Base-by-base conservation (phyloP, 306 rosid genomes). In the Clitoria ternatea region DNA sequence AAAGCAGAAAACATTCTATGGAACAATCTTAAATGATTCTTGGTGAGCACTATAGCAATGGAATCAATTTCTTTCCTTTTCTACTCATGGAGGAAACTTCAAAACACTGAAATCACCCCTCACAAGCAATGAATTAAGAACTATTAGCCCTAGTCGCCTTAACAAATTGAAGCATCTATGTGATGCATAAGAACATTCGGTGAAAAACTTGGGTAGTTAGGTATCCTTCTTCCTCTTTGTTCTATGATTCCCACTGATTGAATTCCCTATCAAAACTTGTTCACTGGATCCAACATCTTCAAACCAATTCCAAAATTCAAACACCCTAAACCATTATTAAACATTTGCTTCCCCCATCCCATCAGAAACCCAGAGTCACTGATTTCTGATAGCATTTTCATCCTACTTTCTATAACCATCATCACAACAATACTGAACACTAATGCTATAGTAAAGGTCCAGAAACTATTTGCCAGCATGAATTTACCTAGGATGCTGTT, bases 401-500 rank as follows among this genome's bases (percentile, higher is more conserved):
- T 49, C 61, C 11, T 19, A 14, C 24, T 59, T 57, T 66, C 60
- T 24, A 47, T 49, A 29, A 49, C 27, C 61, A 59, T 49, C 67
- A 67, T 49, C 67, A 67, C 50, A 61, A 79, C 66, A 54, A 53
- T 35, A 39, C 66, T 20, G 27, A 72, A 75, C 76, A 70, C 24
- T 33, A 42, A 54, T 17, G 59, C 69, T 29, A 49, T 57, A 77
- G 52, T 15, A 54, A 52, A 49, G 36, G 49, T 65, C 71, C 70
- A 77, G 17, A 70, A 60, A 54, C 60, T 69, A 36, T 42, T 42
- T 4, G 2, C 35, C 18, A 18, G 57, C 54, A 80, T 52, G 52
- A 74, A 66, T 27, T 80, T 80, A 94, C 99, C 96, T 91, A 17
- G 96, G 92, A 61, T 94, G 95, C 78, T 71, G 74, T 63, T 79